A percentile compares a stretch with the other conserved stretches of the same genome.
phyloP scores from a whole-genome alignment of 352 stramenopile species.

The Globisporangium perplexum region DNA sequence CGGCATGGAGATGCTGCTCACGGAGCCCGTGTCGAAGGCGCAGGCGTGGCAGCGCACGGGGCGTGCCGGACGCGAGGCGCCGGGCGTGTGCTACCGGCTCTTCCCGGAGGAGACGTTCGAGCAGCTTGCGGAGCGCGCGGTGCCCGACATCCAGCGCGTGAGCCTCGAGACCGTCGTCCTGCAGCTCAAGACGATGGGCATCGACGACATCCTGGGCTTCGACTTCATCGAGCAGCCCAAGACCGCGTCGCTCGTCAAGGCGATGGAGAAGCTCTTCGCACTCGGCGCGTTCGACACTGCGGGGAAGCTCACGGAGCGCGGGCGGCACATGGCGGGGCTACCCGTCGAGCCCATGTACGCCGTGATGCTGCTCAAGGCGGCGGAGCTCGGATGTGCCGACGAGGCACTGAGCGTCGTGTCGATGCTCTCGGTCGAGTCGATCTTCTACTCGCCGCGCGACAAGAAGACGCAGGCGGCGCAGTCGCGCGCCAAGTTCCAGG shows the following conservation, averaged over 20 bases:
- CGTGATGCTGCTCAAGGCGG: constrained; percentile 82
- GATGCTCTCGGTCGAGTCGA: constrained; percentile 88
- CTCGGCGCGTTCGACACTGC: constrained; percentile 60
- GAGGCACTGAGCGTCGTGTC: constrained; percentile 84
- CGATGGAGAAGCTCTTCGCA: constrained; percentile 80
- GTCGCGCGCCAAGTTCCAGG: constrained; percentile 70
- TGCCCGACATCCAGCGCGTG: constrained; percentile 85
- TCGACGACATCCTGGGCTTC: constrained; percentile 81
- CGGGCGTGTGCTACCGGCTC: constrained; percentile 75
- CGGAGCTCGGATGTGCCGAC: constrained; percentile 71
- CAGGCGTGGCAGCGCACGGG: constrained; percentile 90
- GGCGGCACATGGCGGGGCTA: constrained; percentile 79
- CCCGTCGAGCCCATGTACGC: constrained; percentile 88
- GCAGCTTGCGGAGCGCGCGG: constrained; percentile 61
- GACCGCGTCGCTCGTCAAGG: constrained; percentile 64
- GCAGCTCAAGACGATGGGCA: constrained; percentile 84
- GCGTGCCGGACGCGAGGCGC: constrained; percentile 80
- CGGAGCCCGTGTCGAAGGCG: constrained; percentile 83
- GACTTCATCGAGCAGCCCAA: constrained; percentile 88
- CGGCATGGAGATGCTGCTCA: constrained; percentile 87
- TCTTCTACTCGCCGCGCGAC: constrained; percentile 84
- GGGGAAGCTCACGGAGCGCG: constrained; percentile 61
- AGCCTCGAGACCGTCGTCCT: constrained; percentile 80
- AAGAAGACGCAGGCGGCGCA: constrained; percentile 81
- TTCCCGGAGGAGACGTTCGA: constrained; percentile 86